Percentiles rank a stretch among this genome's conserved stretches.
These are phyloP conservation scores for Ophiostoma australiae DNA, from an alignment of 2,329 filamentous ascomycete species.

Conservation along the genomic window DNA sequence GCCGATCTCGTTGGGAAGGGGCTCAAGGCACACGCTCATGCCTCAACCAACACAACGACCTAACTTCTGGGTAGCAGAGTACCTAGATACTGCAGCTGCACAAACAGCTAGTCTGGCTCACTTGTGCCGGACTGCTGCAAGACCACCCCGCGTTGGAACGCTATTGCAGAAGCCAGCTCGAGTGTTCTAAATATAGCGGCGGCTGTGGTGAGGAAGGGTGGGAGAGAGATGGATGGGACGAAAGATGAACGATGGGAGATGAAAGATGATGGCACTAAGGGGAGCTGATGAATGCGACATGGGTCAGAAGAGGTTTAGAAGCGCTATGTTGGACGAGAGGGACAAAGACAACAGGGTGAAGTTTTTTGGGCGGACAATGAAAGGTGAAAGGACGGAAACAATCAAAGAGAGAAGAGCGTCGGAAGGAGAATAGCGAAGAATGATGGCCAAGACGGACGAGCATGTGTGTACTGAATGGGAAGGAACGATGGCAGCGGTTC, in stretches of 20 bases:
- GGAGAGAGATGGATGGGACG: neutral
- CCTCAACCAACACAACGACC: neutral
- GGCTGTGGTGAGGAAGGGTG: neutral
- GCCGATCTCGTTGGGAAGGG: neutral
- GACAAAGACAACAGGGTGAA: neutral
- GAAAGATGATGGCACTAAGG: neutral
- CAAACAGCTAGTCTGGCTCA: neutral
- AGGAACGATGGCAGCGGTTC: neutral
- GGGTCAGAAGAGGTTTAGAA: neutral
- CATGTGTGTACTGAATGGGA: neutral
- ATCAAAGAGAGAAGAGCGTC: neutral
- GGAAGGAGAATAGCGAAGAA: neutral
- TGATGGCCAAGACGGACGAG: neutral
- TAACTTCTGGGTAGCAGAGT: neutral
- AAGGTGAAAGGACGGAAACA: neutral
- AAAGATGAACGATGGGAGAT: neutral
- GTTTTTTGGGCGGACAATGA: neutral
- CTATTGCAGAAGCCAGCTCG: neutral
- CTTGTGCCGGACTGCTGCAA: slow-evolving; percentile 6
- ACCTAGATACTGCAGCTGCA: neutral
- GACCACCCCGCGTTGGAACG: slow-evolving; percentile 12
- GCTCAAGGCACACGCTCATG: neutral
- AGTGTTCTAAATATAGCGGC: slow-evolving; percentile 14
- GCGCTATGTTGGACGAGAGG: neutral
- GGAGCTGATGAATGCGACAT: neutral